A percentile compares a stretch with the other conserved stretches of the same genome.
Evolutionary conservation across 495 filamentous ascomycete genomes (phyloP).

Genomic region (Xylaria curta): DNA sequence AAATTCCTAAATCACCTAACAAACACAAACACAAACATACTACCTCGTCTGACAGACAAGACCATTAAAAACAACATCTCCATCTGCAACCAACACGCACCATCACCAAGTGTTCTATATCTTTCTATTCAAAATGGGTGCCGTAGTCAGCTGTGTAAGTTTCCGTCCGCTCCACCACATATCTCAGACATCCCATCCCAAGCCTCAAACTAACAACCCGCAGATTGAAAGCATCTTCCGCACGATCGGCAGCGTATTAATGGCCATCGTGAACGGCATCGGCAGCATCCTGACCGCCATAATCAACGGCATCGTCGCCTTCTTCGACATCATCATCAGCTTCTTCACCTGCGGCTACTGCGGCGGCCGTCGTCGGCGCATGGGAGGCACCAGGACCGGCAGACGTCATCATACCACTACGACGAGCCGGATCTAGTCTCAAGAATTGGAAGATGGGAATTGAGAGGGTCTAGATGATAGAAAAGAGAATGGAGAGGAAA

Average conservation of each 20-base stretch:
- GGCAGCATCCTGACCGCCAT: constrained; percentile 77
- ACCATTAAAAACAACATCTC: constrained; percentile 21
- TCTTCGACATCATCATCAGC: constrained; percentile 85
- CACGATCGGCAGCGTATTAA: constrained; percentile 82
- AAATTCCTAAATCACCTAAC: constrained; percentile 2
- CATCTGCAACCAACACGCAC: constrained; percentile 20
- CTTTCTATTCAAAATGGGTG: constrained; percentile 76
- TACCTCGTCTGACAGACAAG: neutral
- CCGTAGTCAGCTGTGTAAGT: constrained; percentile 94
- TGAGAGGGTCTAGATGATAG: neutral
- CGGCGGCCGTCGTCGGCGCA: constrained; percentile 38
- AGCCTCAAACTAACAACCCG: constrained; percentile 1
- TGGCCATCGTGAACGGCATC: constrained; percentile 83
- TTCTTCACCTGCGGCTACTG: constrained; percentile 80
- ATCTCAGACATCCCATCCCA: no score
- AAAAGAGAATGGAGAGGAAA: neutral
- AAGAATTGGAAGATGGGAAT: constrained; percentile 1
- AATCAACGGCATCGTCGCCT: constrained; percentile 76
- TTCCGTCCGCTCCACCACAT: no score
- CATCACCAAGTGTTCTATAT: constrained; percentile 25
- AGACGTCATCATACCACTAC: constrained; percentile 35
- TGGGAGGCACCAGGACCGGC: constrained; percentile 24
- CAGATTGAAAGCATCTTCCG: constrained; percentile 82
- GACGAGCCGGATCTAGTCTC: constrained; percentile 37
- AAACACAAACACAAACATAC: constrained; percentile 16